Evolutionary conservation across 2,329 filamentous ascomycete species (phyloP), one percentile per base, ranked within the genome.

Genomic region (Nakataea oryzae): DNA sequence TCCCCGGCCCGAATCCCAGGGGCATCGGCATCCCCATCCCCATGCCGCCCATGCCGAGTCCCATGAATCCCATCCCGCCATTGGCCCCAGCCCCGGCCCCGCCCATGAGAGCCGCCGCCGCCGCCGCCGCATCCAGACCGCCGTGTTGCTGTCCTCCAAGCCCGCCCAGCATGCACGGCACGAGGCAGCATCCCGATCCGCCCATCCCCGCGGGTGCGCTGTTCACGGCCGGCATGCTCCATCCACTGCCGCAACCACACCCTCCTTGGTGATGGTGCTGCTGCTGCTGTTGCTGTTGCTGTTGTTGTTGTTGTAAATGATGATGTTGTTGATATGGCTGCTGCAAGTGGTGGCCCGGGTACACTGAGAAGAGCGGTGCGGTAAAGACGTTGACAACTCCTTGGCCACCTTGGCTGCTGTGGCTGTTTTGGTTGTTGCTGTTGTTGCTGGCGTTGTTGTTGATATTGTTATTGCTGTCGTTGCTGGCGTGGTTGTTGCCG

Each of bases 271-370:
- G 41, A 11, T 47, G 8, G 13, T 28, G 54, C 27, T 56, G 50
- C 14, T 60, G 59, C n/a, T 60, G 59, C n/a, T 60, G 59, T 27
- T 60, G 58, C 29, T 60, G 58, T 21, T 60, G 58, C 13, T 60
- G 58, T 2, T 59, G 30, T 8, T 59, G 41, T 34, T 29, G 28
- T 28, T 55, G 59, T n/a, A n/a, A n/a, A n/a, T n/a, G 58, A 3
- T 59, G 30, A 11, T 59, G 41, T 34, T 29, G 28, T 28, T 55
- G 59, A 7, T 28, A 13, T 28, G 11, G 29, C 28, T 61, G 59
- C 21, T 56, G 50, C 14, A 55, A 41, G 24, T 41, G 54, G 28
- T 41, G 29, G 0, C 54, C 30, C 59, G 30, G 50, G n/a, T 28
- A 29, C 27, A 56, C 27, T 13, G 50, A 34, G 14, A 57, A 56